Evolutionary conservation across 441 rosid species (phyloP), one percentile per base, ranked within the genome.

Genomic region (Syzygium malaccense): DNA sequence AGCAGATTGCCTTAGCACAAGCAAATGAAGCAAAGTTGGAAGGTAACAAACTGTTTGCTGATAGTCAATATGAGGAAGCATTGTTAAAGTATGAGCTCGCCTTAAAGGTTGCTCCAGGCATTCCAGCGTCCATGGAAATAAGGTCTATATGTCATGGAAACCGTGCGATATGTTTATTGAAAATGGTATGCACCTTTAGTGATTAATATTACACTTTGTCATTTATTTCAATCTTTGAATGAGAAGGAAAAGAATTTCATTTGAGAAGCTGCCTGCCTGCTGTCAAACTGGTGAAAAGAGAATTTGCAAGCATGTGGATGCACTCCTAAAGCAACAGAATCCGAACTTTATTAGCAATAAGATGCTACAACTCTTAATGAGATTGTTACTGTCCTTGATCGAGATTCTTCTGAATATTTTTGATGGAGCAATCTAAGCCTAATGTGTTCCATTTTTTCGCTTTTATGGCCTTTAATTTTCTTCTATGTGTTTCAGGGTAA

Each of bases 11-110:
- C 3, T 58, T 95, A 86, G 94, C 89, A 56, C 89, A 94, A 91
- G 97, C 97, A 33, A 95, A 94, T 87, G 95, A 94, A 78, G 95
- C 96, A n/a, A 96, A 98, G 93, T 10, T 91, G 89, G 96, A 95
- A 94, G 99, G 98, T 58, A 98, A 98, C 71, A 94, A 91, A 51
- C 86, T 96, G 87, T 98, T 94, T 91, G 96, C 92, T 56, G 91
- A 92, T 86, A 96, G 95, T 19, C 91, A 90, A 84, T 98, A 92
- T 89, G 99, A 96, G 88, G 99, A 98, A 91, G 99, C 99, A 7
- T 89, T 98, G 85, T 85, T 92, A 14, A 92, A 94, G 89, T 98
- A 98, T 86, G 95, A 90, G 57, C 86, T 91, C 87, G 99, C 99
- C 85, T 91, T 98, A 87, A 92, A 92, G 90, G 91, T 93, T 87